Evolutionary conservation across 148 eudicot species (phyloP), one percentile per base, ranked within the genome.

Genomic region (Rhododendron williamsianum): DNA sequence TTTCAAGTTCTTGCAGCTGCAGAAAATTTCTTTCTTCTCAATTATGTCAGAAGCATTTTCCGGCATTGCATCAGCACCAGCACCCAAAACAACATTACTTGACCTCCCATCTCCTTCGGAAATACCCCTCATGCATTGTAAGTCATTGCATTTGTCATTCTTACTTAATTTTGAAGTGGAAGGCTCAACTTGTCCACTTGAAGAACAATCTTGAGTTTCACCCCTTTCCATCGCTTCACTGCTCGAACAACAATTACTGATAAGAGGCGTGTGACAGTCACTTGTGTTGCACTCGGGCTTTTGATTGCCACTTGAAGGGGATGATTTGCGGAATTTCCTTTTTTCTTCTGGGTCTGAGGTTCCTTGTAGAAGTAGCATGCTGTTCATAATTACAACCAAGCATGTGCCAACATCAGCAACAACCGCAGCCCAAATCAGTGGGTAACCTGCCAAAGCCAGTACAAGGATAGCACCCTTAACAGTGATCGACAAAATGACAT

Each of bases 401-500:
- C 90, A 86, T n/a, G 92, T 88, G 7, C 92, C 91, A 9, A 91
- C 92, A 67, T 91, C 92, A 25, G 92, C 86, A 78, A 89, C 49
- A 45, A 91, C 92, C 33, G 91, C 91, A 35, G 82, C 87, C 87
- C 86, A 76, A 79, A 91, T 89, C 87, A 91, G 87, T 3, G 92
- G 87, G 84, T 91, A 67, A 25, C 73, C 73, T 25, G 73, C 73
- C 33, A 67, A 67, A 67, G 73, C 73, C 35, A 67, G 73, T 25
- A 67, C 73, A 67, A 67, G 73, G 73, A 67, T 67, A 67, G 73
- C 73, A 67, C 73, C 73, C 15, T 91, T 89, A 33, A 86, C 86
- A 12, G 84, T 79, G 36, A 91, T 86, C 9, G 92, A 89, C 81
- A 89, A 82, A 9, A 82, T 36, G 4, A 91, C 83, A 72, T 91